Conservation (phyloP, 345 rosid genomes). For the Salix exigua region DNA sequence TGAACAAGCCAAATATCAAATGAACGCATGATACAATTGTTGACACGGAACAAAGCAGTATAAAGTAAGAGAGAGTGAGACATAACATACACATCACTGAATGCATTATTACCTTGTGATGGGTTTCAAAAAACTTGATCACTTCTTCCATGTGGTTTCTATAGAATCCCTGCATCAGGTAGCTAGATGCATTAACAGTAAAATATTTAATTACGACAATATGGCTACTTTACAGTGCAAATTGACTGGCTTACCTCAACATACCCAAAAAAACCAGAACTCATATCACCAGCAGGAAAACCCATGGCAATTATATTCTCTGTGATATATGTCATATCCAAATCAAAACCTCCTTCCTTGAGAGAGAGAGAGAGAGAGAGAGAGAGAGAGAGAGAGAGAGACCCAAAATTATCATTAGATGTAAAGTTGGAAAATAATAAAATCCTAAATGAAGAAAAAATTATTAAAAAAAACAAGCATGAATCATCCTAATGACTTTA, state of each 20-base stretch:
- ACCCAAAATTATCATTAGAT: not conserved
- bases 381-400: too few relatives aligned
- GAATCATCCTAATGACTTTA: not conserved
- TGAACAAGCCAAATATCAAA: not conserved
- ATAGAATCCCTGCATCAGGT: slow-evolving; percentile 68
- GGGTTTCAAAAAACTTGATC: slow-evolving; percentile 78
- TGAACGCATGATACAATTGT: not conserved
- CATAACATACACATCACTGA: not conserved
- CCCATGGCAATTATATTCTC: slow-evolving; percentile 93
- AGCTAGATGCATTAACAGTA: slow-evolving; percentile 7
- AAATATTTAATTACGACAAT: not conserved
- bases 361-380: too few relatives aligned
- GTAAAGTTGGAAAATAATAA: not conserved
- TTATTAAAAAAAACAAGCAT: not conserved
- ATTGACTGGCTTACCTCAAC: slow-evolving; percentile 52
- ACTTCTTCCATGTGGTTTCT: slow-evolving; percentile 96
- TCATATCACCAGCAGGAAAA: slow-evolving; percentile 95
- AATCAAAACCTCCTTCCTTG: slow-evolving; percentile 87
- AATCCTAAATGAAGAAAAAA: not conserved
- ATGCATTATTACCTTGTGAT: slow-evolving; percentile 58
- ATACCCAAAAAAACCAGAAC: slow-evolving; percentile 85
- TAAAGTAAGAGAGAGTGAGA: not conserved
- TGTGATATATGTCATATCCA: slow-evolving; percentile 79
- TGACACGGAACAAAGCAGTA: not conserved
- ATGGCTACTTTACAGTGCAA: slow-evolving; percentile 2